phyloP scores from a whole-genome alignment of 176 grass and related monocot species.

The Neostapfia colusana region DNA sequence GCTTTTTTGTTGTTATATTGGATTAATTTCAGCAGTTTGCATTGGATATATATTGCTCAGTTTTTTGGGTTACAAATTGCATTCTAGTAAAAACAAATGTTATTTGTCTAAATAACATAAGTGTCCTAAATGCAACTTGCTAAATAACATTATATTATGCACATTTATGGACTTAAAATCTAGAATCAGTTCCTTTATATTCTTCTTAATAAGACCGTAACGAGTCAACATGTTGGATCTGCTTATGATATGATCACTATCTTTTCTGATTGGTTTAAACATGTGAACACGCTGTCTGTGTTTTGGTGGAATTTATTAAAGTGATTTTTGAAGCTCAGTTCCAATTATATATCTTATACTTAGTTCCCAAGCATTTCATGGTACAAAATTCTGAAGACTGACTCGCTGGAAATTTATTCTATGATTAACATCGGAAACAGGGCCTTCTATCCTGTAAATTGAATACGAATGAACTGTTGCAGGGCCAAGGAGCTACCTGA shows the following conservation, averaged over 20 bases:
- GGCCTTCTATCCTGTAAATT: neutral
- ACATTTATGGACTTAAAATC: neutral
- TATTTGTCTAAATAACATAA: neutral
- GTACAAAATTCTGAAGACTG: neutral
- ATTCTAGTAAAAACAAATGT: neutral
- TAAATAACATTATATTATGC: neutral
- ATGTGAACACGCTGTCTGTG: neutral
- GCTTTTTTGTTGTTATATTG: neutral
- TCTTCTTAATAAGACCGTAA: neutral
- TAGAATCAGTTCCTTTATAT: slow-evolving; percentile 1
- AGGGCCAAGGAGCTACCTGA: slow-evolving; percentile 58
- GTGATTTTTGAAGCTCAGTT: neutral
- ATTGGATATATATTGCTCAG: neutral
- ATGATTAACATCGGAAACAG: neutral
- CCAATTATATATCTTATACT: neutral
- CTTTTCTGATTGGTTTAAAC: neutral
- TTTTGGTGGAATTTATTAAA: neutral
- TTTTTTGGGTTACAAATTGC: neutral
- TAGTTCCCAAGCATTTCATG: slow-evolving; percentile 14
- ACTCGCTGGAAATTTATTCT: neutral
- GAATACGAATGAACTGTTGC: neutral
- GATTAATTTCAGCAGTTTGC: neutral
- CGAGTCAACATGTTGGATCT: neutral
- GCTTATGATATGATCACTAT: slow-evolving; percentile 2
- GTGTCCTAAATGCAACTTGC: neutral